Evolutionary conservation across 2,329 filamentous ascomycete species (phyloP).

Genomic region (Pestalotiopsis sp.): DNA sequence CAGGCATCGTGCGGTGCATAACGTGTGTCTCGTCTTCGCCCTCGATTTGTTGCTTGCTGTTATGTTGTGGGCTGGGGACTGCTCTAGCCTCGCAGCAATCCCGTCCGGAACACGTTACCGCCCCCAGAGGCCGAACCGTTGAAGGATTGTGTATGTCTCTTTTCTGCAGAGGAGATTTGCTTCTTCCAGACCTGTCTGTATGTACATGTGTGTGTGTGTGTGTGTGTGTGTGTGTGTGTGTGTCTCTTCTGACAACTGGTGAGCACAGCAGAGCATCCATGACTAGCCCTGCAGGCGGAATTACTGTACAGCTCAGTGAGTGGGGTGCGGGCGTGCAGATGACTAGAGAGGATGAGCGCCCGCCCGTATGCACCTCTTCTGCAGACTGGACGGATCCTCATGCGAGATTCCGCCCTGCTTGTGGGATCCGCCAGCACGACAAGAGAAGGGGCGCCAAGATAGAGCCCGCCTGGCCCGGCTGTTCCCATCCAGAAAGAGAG

Average conservation of each 20-base stretch:
- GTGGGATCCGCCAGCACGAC: conserved; percentile 9
- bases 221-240: too few relatives aligned
- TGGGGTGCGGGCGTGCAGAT: conserved; percentile 15
- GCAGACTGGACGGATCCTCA: conserved; percentile 33
- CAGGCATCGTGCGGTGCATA: background rate
- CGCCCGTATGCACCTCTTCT: conserved; percentile 26
- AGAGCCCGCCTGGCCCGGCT: conserved; percentile 20
- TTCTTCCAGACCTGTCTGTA: background rate
- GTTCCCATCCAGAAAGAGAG: background rate
- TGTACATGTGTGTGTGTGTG: background rate
- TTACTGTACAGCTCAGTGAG: background rate
- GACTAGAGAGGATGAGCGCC: conserved; percentile 17
- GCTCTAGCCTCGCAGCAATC: conserved; percentile 7
- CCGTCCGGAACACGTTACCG: background rate
- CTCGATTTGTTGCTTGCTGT: background rate
- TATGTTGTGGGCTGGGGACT: background rate
- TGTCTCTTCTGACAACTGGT: background rate
- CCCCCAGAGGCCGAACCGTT: conserved; percentile 8
- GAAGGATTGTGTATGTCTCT: background rate
- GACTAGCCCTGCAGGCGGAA: conserved; percentile 5
- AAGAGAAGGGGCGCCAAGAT: conserved; percentile 29
- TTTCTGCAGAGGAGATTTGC: background rate
- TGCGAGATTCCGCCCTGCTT: conserved; percentile 34
- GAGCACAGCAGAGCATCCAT: background rate
- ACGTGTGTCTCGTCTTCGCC: background rate